Conservation (phyloP, 257 asterid species). For the Sherardia arvensis region DNA sequence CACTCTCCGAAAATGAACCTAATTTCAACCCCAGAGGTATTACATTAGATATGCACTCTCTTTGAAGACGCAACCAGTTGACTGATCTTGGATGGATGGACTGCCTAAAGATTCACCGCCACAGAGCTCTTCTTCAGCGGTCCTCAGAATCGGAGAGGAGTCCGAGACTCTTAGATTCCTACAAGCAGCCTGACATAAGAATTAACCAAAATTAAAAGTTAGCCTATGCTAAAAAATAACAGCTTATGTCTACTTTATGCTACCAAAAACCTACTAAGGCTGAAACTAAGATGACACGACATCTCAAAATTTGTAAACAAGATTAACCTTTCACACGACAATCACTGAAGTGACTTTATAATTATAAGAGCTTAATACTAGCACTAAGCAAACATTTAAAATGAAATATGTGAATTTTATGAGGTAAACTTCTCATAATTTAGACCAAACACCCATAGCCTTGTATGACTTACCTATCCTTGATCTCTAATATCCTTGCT, state of each 20-base stretch:
- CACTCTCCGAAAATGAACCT: background rate
- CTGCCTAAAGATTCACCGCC: constrained; percentile 51
- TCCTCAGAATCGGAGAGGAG: constrained; percentile 34
- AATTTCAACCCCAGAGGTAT: background rate
- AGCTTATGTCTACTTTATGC: background rate
- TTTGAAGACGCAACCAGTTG: constrained; percentile 26
- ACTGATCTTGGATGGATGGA: constrained; percentile 22
- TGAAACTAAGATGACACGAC: background rate
- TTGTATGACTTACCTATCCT: constrained; percentile 18
- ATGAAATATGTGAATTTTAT: background rate
- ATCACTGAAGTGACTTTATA: background rate
- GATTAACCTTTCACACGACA: background rate
- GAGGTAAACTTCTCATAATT: background rate
- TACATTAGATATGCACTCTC: constrained; percentile 30
- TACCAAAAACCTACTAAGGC: background rate
- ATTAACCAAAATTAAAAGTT: constrained; percentile 14
- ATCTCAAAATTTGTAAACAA: background rate
- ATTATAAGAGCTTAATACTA: no score
- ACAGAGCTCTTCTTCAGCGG: constrained; percentile 48
- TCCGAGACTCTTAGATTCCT: constrained; percentile 66
- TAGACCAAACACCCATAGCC: background rate
- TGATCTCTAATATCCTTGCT: constrained; percentile 15
- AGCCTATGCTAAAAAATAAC: background rate
- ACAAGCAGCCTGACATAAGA: constrained; percentile 45
- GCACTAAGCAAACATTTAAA: background rate